These are phyloP conservation scores for Sugiyamaella floridensis DNA, from an alignment of 805 yeast genomes.

Conservation along the genomic window DNA sequence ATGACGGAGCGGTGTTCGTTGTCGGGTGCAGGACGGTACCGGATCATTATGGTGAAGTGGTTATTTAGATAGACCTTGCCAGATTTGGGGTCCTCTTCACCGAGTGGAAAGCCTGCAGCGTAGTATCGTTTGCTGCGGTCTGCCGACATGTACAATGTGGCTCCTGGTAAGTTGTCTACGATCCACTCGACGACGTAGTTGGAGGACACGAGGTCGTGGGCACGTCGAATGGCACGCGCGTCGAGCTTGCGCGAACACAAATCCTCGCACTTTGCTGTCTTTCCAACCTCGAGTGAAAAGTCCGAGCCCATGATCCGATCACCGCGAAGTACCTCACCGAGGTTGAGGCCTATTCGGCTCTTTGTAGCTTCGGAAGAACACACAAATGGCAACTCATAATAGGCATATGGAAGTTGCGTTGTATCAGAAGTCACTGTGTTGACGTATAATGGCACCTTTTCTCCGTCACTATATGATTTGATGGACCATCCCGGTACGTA, in stretches of 20 bases:
- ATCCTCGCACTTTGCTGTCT: slow-evolving; percentile 58
- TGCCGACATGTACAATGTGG: slow-evolving; percentile 67
- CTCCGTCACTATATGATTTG: slow-evolving; percentile 41
- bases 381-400: slow-evolving; percentile 70
- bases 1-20: slow-evolving; percentile 38
- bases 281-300: slow-evolving; percentile 54
- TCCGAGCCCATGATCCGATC: slow-evolving; percentile 74
- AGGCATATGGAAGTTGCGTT: slow-evolving; percentile 71
- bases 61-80: slow-evolving; percentile 57
- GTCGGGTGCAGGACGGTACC: slow-evolving; percentile 48
- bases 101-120: slow-evolving; percentile 82
- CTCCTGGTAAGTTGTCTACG: slow-evolving; percentile 79
- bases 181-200: slow-evolving; percentile 81
- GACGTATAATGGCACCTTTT: slow-evolving; percentile 59
- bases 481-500: slow-evolving; percentile 32
- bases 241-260: slow-evolving; percentile 61
- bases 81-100: slow-evolving; percentile 53
- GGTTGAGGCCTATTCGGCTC: slow-evolving; percentile 52
- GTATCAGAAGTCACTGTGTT: slow-evolving; percentile 73
- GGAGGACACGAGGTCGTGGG: slow-evolving; percentile 52
- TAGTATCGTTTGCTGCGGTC: slow-evolving; percentile 60
- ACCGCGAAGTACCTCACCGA: slow-evolving; percentile 74
- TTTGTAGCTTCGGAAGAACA: slow-evolving; percentile 61
- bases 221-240: slow-evolving; percentile 46
- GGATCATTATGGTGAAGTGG: slow-evolving; percentile 72